Conservation (phyloP, 2,329 filamentous ascomycete genomes). For the Cordyceps cateniannulata region DNA sequence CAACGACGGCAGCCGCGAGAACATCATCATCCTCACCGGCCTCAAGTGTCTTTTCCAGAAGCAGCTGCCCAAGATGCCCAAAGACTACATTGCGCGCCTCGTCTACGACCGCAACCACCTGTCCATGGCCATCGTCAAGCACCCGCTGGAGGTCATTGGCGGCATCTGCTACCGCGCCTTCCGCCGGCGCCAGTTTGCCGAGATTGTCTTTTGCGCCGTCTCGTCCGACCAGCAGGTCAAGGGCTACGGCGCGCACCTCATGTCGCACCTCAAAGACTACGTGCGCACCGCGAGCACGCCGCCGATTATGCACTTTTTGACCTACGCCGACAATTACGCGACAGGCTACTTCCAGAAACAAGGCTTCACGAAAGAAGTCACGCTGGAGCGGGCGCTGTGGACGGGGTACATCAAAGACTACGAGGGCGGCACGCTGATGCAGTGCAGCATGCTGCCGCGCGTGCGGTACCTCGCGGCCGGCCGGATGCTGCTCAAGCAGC, state of each 20-base stretch:
- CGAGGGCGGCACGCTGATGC: conserved; percentile 96
- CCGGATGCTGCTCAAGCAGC: conserved; percentile 94
- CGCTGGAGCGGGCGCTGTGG: conserved; percentile 81
- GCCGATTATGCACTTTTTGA: conserved; percentile 96
- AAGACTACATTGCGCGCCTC: conserved; percentile 94
- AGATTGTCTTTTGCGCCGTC: conserved; percentile 98
- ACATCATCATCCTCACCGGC: conserved; percentile 87
- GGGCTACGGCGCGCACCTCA: conserved; percentile 93
- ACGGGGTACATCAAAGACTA: conserved; percentile 99
- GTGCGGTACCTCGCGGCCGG: conserved; percentile 90
- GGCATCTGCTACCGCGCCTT: conserved; percentile 97
- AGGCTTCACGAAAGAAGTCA: conserved; percentile 97
- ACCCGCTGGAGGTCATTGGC: conserved; percentile 88
- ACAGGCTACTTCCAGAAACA: conserved; percentile 99
- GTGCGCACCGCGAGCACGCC: conserved; percentile 95
- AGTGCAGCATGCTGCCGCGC: conserved; percentile 92
- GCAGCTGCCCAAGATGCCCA: conserved; percentile 98
- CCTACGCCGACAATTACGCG: conserved; percentile 97
- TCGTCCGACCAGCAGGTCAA: conserved; percentile 98
- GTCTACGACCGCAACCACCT: conserved; percentile 96
- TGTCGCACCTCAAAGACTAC: conserved; percentile 97
- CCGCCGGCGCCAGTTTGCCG: conserved; percentile 83
- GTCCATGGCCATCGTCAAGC: conserved; percentile 92
- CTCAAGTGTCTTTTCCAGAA: conserved; percentile 98
- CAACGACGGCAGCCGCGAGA: conserved; percentile 83